Conservation (phyloP, 768 basidiomycete species). For the Calocera cornea region DNA sequence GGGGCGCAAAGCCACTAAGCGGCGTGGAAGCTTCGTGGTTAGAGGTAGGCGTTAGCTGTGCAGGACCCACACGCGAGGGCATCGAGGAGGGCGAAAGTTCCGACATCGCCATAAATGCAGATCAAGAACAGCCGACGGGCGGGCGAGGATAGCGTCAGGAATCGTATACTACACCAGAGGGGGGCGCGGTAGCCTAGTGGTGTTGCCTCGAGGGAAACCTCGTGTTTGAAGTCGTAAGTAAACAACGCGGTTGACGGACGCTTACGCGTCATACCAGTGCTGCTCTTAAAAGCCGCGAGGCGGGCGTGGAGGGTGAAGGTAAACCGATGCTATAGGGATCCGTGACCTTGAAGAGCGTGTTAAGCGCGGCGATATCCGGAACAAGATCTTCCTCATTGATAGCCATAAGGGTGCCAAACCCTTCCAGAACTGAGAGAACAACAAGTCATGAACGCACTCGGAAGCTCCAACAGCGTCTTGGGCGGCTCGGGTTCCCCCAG, state of each 20-base stretch:
- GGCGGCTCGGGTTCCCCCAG: not conserved
- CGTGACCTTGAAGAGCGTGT: not conserved
- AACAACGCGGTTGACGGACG: constrained; percentile 5
- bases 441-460: constrained; percentile 1
- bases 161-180: not conserved
- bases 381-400: constrained; percentile 6
- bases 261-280: constrained; percentile 6
- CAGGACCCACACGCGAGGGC: not conserved
- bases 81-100: constrained; percentile 2
- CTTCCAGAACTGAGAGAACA: constrained; percentile 5
- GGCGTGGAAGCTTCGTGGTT: constrained; percentile 4
- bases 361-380: constrained; percentile 5
- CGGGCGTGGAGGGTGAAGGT: not conserved
- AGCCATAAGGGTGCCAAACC: constrained; percentile 5
- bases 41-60: constrained; percentile 4
- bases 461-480: constrained; percentile 3
- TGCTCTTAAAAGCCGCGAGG: constrained; percentile 4
- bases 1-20: constrained; percentile 1
- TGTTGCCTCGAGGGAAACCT: constrained; percentile 3
- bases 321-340: constrained; percentile 1
- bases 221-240: constrained; percentile 5
- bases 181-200: constrained; percentile 4
- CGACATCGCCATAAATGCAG: not conserved
- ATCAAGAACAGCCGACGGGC: not conserved
- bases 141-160: not conserved